Conservation (phyloP, 2,329 filamentous ascomycete genomes). For the Aspergillus ochraceus region DNA sequence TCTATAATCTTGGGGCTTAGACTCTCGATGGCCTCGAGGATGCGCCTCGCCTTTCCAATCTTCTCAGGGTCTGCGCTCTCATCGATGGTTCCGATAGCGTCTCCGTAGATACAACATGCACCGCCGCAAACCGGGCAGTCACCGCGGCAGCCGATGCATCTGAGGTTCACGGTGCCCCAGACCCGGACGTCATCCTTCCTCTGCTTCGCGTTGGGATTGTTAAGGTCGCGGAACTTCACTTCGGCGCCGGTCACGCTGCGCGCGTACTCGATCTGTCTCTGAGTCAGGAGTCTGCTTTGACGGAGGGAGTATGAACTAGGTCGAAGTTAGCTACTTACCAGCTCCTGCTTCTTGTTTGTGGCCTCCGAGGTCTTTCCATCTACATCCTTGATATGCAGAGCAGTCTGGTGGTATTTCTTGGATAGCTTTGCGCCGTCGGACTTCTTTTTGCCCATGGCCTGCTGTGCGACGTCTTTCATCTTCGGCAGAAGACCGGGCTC, state of each 20-base stretch:
- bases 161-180: conserved; percentile 34
- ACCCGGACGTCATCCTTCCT: conserved; percentile 17
- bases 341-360: conserved; percentile 1
- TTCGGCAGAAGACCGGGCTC: background rate
- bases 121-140: conserved; percentile 30
- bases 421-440: background rate
- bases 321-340: conserved; percentile 7
- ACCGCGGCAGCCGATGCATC: conserved; percentile 29
- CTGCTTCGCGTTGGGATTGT: background rate
- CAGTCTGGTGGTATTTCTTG: background rate
- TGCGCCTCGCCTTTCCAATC: conserved; percentile 13
- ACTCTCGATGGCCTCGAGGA: conserved; percentile 23
- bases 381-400: background rate
- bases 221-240: conserved; percentile 1
- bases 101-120: conserved; percentile 34
- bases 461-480: background rate
- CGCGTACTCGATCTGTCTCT: conserved; percentile 11
- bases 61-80: conserved; percentile 15
- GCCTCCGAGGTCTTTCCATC: background rate
- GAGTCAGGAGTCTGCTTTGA: background rate
- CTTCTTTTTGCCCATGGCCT: background rate
- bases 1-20: conserved; percentile 28
- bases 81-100: conserved; percentile 9
- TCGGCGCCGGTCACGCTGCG: conserved; percentile 18
- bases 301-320: background rate